A percentile compares a stretch with the other conserved stretches of the same genome.
These are phyloP conservation scores for Saccharum spontaneum DNA, from an alignment of 176 grass and related monocot genomes.

Conservation along the genomic window DNA sequence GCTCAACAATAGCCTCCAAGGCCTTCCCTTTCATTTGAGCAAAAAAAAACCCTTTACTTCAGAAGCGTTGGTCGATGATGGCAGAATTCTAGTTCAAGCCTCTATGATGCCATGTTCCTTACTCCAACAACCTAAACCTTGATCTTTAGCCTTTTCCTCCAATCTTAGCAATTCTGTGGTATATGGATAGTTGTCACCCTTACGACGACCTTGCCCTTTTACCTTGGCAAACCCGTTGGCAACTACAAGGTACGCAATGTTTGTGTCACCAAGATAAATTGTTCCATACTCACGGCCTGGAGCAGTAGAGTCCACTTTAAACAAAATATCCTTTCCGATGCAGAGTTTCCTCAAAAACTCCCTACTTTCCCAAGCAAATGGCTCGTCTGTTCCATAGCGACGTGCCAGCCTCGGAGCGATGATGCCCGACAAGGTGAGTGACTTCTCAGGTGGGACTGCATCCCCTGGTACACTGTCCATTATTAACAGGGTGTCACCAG, in stretches of 20 bases:
- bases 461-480: constrained; percentile 18
- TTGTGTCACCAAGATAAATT: constrained; percentile 72
- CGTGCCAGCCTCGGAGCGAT: constrained; percentile 78
- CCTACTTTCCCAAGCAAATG: constrained; percentile 94
- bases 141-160: constrained; percentile 79
- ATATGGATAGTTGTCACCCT: constrained; percentile 53
- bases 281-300: constrained; percentile 77
- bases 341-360: constrained; percentile 83
- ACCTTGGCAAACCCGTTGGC: constrained; percentile 73
- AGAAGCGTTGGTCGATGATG: constrained; percentile 44
- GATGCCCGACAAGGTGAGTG: constrained; percentile 66
- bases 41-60: constrained; percentile 61
- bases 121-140: constrained; percentile 76
- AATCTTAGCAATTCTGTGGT: constrained; percentile 51
- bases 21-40: constrained; percentile 73
- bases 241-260: constrained; percentile 60
- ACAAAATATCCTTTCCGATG: constrained; percentile 79
- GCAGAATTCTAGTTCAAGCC: constrained; percentile 68
- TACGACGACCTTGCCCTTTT: constrained; percentile 51
- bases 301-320: constrained; percentile 65
- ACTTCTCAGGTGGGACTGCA: constrained; percentile 66
- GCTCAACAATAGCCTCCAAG: constrained; percentile 78
- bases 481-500: constrained; percentile 6
- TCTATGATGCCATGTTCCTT: constrained; percentile 44
- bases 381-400: constrained; percentile 68